Evolutionary conservation across 2,329 filamentous ascomycete species (phyloP).

Genomic region (Alternaria brassicicola): DNA sequence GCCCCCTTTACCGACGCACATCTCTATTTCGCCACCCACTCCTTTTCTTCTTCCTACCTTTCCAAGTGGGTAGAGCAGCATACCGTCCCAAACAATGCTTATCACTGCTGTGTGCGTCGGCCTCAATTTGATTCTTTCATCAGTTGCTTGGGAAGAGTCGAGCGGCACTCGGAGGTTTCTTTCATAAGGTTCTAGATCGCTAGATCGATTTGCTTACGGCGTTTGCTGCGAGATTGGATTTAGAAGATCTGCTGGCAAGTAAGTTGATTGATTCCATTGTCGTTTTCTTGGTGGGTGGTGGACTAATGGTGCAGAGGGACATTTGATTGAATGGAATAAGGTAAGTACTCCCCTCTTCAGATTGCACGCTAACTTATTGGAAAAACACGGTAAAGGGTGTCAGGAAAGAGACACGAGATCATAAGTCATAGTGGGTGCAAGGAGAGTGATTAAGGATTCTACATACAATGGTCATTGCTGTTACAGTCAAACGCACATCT

Average conservation of each 20-base stretch:
- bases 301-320: not conserved
- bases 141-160: not conserved
- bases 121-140: not conserved
- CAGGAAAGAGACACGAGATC: not conserved
- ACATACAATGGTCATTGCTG: not conserved
- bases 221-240: not conserved
- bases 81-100: not conserved
- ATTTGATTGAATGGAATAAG: not conserved
- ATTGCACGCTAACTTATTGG: not conserved
- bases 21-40: not conserved
- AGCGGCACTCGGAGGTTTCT: not conserved
- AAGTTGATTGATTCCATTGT: not conserved
- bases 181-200: not conserved
- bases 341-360: not conserved
- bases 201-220: not conserved
- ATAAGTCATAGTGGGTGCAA: not conserved
- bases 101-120: not conserved
- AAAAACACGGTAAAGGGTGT: not conserved
- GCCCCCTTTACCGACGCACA: not conserved
- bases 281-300: not conserved
- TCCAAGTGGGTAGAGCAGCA: not conserved
- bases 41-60: not conserved
- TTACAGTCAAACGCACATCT: slow-evolving; percentile 15
- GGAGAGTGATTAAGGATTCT: not conserved
- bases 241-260: not conserved